Percentiles rank a stretch among this genome's conserved stretches.
phyloP scores from a whole-genome alignment of 1,139 yeast species.

The Candida labiduridarum region DNA sequence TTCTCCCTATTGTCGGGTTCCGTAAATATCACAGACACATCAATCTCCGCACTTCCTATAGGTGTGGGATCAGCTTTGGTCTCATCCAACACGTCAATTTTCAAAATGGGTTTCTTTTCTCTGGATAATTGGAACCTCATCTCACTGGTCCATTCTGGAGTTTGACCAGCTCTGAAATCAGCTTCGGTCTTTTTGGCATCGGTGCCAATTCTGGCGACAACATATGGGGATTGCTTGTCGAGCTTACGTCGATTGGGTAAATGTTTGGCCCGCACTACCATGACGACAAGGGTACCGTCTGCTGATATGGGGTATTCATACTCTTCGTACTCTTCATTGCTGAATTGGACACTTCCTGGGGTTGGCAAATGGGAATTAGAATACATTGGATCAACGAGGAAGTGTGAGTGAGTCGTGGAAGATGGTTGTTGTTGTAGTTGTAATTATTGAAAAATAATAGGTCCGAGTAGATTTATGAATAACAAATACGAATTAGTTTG shows the following conservation, averaged over 20 bases:
- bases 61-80: constrained; percentile 84
- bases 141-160: constrained; percentile 85
- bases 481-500: too few relatives aligned
- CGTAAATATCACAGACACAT: constrained; percentile 67
- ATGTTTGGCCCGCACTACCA: constrained; percentile 63
- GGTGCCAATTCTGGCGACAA: constrained; percentile 78
- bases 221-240: constrained; percentile 90
- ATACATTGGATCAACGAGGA: constrained; percentile 2
- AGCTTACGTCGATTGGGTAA: constrained; percentile 79
- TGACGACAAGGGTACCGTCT: constrained; percentile 48
- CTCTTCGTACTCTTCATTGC: neutral
- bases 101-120: constrained; percentile 63
- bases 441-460: neutral
- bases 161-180: constrained; percentile 84
- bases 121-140: constrained; percentile 66
- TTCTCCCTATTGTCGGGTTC: constrained; percentile 49
- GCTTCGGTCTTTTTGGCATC: constrained; percentile 75
- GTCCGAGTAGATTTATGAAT: too few relatives aligned
- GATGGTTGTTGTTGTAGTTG: neutral
- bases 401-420: neutral
- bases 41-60: constrained; percentile 80
- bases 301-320: constrained; percentile 37
- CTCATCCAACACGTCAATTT: constrained; percentile 82
- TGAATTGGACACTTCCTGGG: neutral
- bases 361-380: neutral